Evolutionary conservation across 139 green algal genomes (phyloP), one percentile per base, ranked within the genome.

Genomic region (Chlamydomonas schloesseri): DNA sequence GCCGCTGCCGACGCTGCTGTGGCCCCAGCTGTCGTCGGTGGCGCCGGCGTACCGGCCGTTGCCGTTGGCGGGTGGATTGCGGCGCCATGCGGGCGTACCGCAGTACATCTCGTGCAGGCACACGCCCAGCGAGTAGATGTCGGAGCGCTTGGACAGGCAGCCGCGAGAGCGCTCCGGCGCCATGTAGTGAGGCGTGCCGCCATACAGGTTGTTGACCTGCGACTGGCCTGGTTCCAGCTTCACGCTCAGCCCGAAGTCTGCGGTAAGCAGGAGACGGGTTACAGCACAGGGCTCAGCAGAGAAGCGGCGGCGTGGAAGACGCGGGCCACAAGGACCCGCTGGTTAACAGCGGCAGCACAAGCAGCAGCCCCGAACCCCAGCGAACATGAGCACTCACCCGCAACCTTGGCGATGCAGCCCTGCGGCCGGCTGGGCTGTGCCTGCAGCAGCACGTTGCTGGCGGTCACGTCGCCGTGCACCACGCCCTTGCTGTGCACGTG

Each of bases 181-280:
- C 70, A 90, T 90, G 87, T 90, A 87, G 62, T 82, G 76, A 0
- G 73, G 80, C 72, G 87, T 90, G 34, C 87, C 87, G n/a, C 71
- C 55, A 64, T 82, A 84, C 53, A 84, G 71, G 81, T 83, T 46
- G 34, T 42, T 70, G 42, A 33, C 5, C 31, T 88, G 71, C 31
- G 70, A 70, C 73, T 88, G 78, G 26, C 71, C 81, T 2, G 50
- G 8, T 1, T 90, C 77, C 28, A 90, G 73, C 23, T 72, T 77
- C 2, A 82, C 64, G 57, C 79, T 84, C 0, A 90, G 72, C 3
- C 87, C 87, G 64, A 90, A 90, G 68, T 90, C 87, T 76, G 86
- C 42, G 8, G 42, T 8, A 50, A 50, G 42, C 42, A 50, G 42
- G 6, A 50, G 42, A n/a, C n/a, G n/a, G n/a, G n/a, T n/a, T n/a